Evolutionary conservation across 495 filamentous ascomycete species (phyloP), one percentile per base, ranked within the genome.

Genomic region (Talaromyces borbonicus): DNA sequence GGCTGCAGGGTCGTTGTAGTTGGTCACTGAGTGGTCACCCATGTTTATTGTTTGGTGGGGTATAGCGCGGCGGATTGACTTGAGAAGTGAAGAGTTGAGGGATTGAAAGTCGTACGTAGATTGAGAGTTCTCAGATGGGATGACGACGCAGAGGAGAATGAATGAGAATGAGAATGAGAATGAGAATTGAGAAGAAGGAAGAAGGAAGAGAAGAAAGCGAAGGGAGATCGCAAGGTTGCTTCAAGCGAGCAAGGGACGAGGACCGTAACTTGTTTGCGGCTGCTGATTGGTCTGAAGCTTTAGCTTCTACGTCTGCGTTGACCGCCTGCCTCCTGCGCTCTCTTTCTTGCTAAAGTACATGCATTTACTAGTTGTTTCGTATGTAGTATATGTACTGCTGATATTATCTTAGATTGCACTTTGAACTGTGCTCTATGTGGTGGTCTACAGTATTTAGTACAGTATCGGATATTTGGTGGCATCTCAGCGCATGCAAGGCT

Each of bases 1-100:
- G 44, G 50, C 51, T 22, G 60, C 52, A 43, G 64, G 54, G 54
- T 62, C 54, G 49, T 56, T 62, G 57, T 31, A 46, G 18, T 32
- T 18, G 30, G 43, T 46, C 35, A 54, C 44, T 19, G 51, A 51
- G 50, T 59, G 56, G 52, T 67, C 66, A 59, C 60, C 60, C 66
- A 70, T 72, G 32, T 46, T 63, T 56, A 31, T 48, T 40, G 22
- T 33, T 46, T 32, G 37, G 48, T 44, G 32, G 27, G 23, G 35
- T 47, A 37, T 20, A 18, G 33, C 33, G 33, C 18, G 33, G 1
- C 15, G 9, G 16, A 19, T 37, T 35, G 31, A 7, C 18, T 35
- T 15, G 16, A 32, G 11, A 14, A 39, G 23, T 14, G 31, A 16
- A 26, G 41, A 43, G 30, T 22, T 33, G 27, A 32, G 38, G 33